Evolutionary conservation across 2,329 filamentous ascomycete species (phyloP), one percentile per base, ranked within the genome.

Genomic region (Meredithiella fracta): DNA sequence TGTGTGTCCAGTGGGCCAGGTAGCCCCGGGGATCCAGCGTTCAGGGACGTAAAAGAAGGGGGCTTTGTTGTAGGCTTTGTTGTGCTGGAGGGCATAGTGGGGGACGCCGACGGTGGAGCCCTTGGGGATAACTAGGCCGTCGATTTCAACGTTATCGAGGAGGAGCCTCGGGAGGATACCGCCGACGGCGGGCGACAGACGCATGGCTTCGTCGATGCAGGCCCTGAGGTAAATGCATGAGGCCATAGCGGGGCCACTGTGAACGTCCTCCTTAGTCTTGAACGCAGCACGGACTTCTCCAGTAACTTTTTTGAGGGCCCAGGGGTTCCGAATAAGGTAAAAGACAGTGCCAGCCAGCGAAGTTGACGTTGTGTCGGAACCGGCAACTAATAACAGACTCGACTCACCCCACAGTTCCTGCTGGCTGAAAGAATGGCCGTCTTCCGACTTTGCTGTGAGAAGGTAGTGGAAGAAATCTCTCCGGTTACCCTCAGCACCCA

Each of bases 391-490:
- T 70, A 86, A 73, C 17, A 85, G 68, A 64, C 85, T 85, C 7
- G 81, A 82, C 65, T 86, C 82, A 52, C 75, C 79, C 80, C 82
- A 84, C 23, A 86, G 75, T 63, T 86, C 83, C 0, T 77, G 75
- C 1, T 73, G 81, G 42, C 72, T 75, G 63, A 86, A 82, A 1
- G 80, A 80, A 14, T 52, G 50, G 57, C 77, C 73, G 54, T 82
- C 82, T 0, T 82, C 82, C 61, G 87, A 83, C 40, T 77, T 77
- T 6, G 83, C 83, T 63, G 81, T 82, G 59, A 87, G 75, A 9
- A 88, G 74, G 65, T 86, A 81, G 67, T 85, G 82, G 69, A 87
- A 86, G 70, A 87, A 86, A 64, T 87, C 84, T 57, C 82, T 79
- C 34, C 83, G 81, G 62, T 79, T 80, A 51, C 76, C 80, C 3